phyloP scores from a whole-genome alignment of 192 early-diverging fungal genomes.

The Entrophospora sp. region DNA sequence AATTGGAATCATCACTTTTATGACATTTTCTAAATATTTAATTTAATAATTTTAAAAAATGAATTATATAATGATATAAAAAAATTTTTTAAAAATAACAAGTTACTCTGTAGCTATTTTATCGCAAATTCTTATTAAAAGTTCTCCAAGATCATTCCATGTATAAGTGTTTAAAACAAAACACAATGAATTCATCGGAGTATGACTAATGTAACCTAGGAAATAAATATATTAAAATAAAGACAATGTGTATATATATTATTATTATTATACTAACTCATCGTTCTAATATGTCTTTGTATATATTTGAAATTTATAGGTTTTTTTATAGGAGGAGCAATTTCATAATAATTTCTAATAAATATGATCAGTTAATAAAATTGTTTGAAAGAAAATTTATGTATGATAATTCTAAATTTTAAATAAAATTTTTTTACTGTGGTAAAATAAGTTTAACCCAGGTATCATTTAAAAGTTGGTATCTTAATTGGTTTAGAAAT shows the following conservation, averaged over 20 bases:
- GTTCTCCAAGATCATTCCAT: slow-evolving; percentile 5
- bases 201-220: background rate
- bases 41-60: background rate
- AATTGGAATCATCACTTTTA: background rate
- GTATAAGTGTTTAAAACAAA: background rate
- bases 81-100: background rate
- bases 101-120: background rate
- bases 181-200: background rate
- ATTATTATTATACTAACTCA: background rate
- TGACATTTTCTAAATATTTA: background rate
- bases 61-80: background rate
- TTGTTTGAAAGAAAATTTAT: background rate
- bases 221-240: background rate
- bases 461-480: background rate
- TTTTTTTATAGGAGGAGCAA: background rate
- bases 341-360: slow-evolving; percentile 12
- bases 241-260: background rate
- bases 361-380: background rate
- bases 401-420: background rate
- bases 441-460: slow-evolving; percentile 6
- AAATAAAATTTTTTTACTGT: background rate
- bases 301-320: background rate
- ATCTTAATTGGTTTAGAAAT: slow-evolving; percentile 4
- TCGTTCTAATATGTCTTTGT: slow-evolving; percentile 2
- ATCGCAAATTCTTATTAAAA: background rate